These are phyloP conservation scores for Fusarium sp. DNA, from an alignment of 2,329 filamentous ascomycete species.

Conservation along the genomic window DNA sequence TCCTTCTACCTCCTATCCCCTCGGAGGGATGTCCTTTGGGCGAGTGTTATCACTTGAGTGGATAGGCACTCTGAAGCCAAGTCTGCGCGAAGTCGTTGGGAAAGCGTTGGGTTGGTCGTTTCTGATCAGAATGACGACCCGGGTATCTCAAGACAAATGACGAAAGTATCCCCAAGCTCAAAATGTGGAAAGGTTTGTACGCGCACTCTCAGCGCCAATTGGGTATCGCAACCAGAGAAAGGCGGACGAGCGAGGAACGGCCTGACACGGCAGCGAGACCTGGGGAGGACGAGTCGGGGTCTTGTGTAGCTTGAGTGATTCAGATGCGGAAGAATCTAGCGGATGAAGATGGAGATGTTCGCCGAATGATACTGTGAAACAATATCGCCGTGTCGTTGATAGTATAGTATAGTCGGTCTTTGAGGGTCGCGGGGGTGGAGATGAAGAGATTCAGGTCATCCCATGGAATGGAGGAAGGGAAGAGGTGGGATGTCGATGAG, in stretches of 20 bases:
- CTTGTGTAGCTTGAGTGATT: conserved; percentile 31
- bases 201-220: conserved; percentile 36
- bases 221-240: conserved; percentile 5
- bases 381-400: conserved; percentile 7
- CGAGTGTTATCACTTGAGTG: conserved; percentile 1
- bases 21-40: conserved; percentile 5
- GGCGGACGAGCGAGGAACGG: conserved; percentile 21
- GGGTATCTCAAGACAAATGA: conserved; percentile 27
- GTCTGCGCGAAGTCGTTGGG: background rate
- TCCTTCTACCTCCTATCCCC: conserved; percentile 19
- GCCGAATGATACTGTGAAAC: background rate
- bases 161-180: background rate
- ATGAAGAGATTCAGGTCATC: conserved; percentile 23
- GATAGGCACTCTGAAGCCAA: background rate
- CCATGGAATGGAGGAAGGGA: conserved; percentile 28
- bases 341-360: background rate
- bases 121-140: conserved; percentile 31
- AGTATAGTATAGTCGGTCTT: conserved; percentile 11
- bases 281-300: conserved; percentile 12
- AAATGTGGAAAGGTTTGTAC: background rate
- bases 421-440: conserved; percentile 35
- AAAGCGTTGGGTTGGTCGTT: conserved; percentile 17
- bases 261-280: conserved; percentile 27
- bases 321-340: conserved; percentile 4
- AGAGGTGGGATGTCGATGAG: conserved; percentile 23